phyloP scores from a whole-genome alignment of 805 yeast genomes.

The Saccharomycopsis schoenii region DNA sequence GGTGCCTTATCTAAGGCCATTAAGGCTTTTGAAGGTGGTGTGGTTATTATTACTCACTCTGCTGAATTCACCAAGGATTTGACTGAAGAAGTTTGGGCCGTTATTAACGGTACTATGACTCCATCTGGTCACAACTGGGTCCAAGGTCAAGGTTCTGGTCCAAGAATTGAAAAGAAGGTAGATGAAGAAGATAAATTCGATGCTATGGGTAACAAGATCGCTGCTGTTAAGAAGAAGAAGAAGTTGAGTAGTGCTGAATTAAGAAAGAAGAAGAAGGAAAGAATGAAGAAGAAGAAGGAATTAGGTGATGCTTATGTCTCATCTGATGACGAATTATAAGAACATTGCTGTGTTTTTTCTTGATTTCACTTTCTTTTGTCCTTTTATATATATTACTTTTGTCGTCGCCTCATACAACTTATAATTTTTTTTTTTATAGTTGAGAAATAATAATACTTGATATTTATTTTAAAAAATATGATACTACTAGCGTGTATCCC shows the following conservation, averaged over 20 bases:
- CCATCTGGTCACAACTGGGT: constrained; percentile 99
- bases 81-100: constrained; percentile 99
- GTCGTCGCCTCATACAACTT: background rate
- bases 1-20: constrained; percentile 99
- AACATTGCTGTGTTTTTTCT: background rate
- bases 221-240: constrained; percentile 89
- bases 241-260: constrained; percentile 98
- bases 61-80: constrained; percentile 99
- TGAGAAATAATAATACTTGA: constrained; percentile 1
- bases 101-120: constrained; percentile 94
- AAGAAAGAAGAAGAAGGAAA: constrained; percentile 99
- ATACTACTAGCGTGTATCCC: no score
- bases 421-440: background rate
- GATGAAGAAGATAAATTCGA: constrained; percentile 97
- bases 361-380: background rate
- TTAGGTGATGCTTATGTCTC: constrained; percentile 99
- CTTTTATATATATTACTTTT: background rate
- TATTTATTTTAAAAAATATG: background rate
- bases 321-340: constrained; percentile 81
- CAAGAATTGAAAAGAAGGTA: constrained; percentile 96
- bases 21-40: constrained; percentile 99
- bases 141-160: constrained; percentile 99
- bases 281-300: constrained; percentile 99
- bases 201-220: constrained; percentile 99
- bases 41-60: constrained; percentile 98